These are phyloP conservation scores for Brassica hybrid DNA, from an alignment of 441 rosid genomes.

Conservation along the genomic window DNA sequence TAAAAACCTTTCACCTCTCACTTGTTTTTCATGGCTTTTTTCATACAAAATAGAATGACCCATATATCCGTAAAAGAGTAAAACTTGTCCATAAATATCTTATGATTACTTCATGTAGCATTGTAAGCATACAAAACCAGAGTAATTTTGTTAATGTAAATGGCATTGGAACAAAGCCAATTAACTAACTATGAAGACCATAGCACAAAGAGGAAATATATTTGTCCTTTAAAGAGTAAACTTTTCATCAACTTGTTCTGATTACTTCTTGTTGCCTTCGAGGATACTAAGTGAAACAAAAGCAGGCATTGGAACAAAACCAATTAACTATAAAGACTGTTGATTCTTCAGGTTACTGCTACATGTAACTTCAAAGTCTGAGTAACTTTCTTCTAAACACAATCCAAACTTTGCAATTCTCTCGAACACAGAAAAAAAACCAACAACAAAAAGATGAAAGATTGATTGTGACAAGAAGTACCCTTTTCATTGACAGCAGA, in stretches of 20 bases:
- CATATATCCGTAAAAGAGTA: not conserved
- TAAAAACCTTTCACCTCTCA: too few relatives aligned
- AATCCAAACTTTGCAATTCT: not conserved
- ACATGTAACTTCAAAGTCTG: not conserved
- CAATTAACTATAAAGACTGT: not conserved
- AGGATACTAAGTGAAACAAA: not conserved
- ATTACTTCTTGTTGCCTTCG: not conserved
- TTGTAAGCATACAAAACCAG: not conserved
- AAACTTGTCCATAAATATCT: not conserved
- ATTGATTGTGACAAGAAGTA: constrained; percentile 24
- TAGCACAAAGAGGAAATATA: constrained; percentile 1
- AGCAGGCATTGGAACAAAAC: constrained; percentile 5
- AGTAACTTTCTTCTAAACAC: not conserved
- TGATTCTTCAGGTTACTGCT: not conserved
- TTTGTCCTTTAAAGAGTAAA: not conserved
- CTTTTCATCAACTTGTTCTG: constrained; percentile 9
- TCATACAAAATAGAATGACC: too few relatives aligned
- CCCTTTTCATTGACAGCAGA: constrained; percentile 81
- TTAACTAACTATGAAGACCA: not conserved
- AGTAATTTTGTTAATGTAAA: not conserved
- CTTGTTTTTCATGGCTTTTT: too few relatives aligned
- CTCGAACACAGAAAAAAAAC: not conserved
- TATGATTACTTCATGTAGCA: constrained; percentile 3
- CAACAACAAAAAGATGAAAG: constrained; percentile 10
- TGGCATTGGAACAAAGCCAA: not conserved